phyloP scores from a whole-genome alignment of 371 early-diverging fungal species.

The Phascolomyces articulosus region DNA sequence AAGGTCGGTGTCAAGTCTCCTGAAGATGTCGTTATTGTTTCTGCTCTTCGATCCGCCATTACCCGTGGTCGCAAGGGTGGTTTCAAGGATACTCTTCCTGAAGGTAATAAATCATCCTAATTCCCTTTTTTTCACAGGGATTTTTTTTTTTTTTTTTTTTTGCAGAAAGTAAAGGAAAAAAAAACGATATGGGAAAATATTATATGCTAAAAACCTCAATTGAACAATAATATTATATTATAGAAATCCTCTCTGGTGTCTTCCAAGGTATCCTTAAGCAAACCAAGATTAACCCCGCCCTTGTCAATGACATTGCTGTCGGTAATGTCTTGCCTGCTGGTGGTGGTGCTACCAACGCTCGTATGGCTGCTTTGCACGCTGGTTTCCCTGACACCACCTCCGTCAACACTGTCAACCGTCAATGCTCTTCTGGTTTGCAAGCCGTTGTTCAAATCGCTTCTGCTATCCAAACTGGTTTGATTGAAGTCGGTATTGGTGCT shows the following conservation, averaged over 20 bases:
- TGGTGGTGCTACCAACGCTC: constrained; percentile 92
- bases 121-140: background rate
- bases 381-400: constrained; percentile 89
- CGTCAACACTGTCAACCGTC: constrained; percentile 92
- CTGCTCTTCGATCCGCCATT: constrained; percentile 90
- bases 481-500: constrained; percentile 96
- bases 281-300: constrained; percentile 84
- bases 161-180: too few relatives aligned
- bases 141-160: too few relatives aligned
- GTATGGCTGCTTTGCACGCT: constrained; percentile 96
- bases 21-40: constrained; percentile 87
- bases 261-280: constrained; percentile 83
- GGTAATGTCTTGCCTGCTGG: constrained; percentile 94
- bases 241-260: constrained; percentile 86
- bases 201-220: too few relatives aligned
- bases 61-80: constrained; percentile 93
- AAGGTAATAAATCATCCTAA: constrained; percentile 32
- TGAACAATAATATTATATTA: too few relatives aligned
- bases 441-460: constrained; percentile 90
- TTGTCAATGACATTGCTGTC: constrained; percentile 94
- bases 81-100: constrained; percentile 91
- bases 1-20: constrained; percentile 81
- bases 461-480: constrained; percentile 90
- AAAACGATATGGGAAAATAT: too few relatives aligned
- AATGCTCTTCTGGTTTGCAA: constrained; percentile 97